These are phyloP conservation scores for Pseudohalonectria lignicola DNA, from an alignment of 2,329 filamentous ascomycete species.

Conservation along the genomic window DNA sequence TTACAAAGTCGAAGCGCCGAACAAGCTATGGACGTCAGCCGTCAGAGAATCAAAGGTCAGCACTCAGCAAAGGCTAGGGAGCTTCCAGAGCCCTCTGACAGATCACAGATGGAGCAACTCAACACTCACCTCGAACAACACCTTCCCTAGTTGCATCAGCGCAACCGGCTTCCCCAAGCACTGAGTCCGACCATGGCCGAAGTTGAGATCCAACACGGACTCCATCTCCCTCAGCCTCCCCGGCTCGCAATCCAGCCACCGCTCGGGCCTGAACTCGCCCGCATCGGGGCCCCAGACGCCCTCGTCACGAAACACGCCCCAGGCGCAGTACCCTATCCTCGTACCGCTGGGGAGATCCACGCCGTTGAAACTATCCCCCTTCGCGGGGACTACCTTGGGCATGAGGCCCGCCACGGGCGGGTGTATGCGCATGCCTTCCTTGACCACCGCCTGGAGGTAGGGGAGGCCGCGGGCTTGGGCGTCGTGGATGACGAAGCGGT, in stretches of 20 bases:
- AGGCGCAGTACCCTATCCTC: conserved; percentile 47
- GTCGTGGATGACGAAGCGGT: conserved; percentile 3
- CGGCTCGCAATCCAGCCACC: conserved; percentile 37
- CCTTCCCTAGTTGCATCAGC: not conserved
- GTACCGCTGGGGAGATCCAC: conserved; percentile 8
- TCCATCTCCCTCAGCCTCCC: not conserved
- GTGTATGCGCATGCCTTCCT: conserved; percentile 10
- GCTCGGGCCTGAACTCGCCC: conserved; percentile 27
- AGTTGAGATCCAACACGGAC: not conserved
- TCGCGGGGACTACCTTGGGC: conserved; percentile 6
- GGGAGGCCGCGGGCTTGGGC: conserved; percentile 6
- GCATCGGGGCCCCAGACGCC: conserved; percentile 21
- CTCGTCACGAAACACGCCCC: conserved; percentile 37
- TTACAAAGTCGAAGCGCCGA: not conserved
- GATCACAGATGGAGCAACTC: no score
- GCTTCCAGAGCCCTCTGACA: no score
- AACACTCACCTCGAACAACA: not conserved
- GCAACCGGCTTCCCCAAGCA: not conserved
- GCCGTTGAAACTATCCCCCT: conserved; percentile 7
- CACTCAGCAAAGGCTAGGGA: no score
- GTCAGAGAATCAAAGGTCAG: not conserved
- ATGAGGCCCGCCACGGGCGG: conserved; percentile 8
- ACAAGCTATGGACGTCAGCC: not conserved
- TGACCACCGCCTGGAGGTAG: conserved; percentile 6
- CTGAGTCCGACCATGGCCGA: not conserved